Base-by-base conservation (phyloP, 192 early-diverging fungal species). In the Coemansia sp. region DNA sequence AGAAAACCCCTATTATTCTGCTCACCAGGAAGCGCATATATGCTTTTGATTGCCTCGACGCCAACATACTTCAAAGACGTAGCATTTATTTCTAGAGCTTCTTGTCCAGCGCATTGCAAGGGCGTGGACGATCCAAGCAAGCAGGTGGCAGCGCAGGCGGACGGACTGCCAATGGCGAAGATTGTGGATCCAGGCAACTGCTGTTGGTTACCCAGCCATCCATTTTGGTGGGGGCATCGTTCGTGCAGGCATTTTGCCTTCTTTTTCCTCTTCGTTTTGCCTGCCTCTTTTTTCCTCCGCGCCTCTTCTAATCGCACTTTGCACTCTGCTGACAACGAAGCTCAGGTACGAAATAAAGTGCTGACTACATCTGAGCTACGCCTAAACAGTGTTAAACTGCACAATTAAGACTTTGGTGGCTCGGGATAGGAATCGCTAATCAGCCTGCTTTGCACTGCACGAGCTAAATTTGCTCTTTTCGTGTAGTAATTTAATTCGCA, bases 401-500 rank as follows among this genome's bases (percentile, higher is more conserved):
- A 7, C 24, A 38, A 17, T 62, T 23, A 14, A 37, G 49, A 5
- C 21, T 51, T 51, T 19, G 21, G 21, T 27, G 47, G 47, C 43
- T 45, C 43, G n/a, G 43, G 43, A 45, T 45, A 32, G 6, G 29
- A 32, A 7, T 32, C 29, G 29, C 6, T 32, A 32, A 32, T 32
- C 29, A 32, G 29, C 41, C 41, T 43, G 39, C 7, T 14, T n/a
- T n/a, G 3, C 41, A 11, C 11, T 43, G 12, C 41, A 11, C 41
- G 47, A 49, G 47, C 47, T 49, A 49, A 49, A 49, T 22, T 19
- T 15, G 47, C 51, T 22, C 24, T 27, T 27, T 53, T 9, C n/a
- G 21, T 65, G 62, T 74, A 74, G 72, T 41, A 61, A 45, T 38
- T 38, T 74, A 37, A 60, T 74, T 17, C 66, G 62, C 58, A 64